Conservation (phyloP, 1,284 basidiomycete species). For the Pseudomicrostroma phylloplanum region DNA sequence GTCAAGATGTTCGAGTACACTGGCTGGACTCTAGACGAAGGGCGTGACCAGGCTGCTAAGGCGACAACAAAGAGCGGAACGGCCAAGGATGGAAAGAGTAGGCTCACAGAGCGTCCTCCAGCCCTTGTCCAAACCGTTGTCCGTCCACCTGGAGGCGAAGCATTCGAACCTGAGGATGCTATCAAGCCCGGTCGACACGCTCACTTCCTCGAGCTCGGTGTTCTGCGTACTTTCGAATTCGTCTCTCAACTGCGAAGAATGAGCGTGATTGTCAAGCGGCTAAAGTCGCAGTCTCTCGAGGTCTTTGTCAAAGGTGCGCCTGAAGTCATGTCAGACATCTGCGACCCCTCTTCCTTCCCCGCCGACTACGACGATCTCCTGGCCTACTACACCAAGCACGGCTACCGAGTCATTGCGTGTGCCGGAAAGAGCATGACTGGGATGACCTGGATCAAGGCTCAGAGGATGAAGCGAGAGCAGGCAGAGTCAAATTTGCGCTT, state of each 20-base stretch:
- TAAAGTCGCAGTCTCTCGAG: slow-evolving; percentile 92
- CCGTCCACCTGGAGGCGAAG: slow-evolving; percentile 80
- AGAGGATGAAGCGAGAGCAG: slow-evolving; percentile 90
- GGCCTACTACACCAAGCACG: slow-evolving; percentile 93
- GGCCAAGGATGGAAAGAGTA: slow-evolving; percentile 41
- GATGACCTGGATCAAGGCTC: slow-evolving; percentile 93
- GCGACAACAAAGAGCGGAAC: slow-evolving; percentile 39
- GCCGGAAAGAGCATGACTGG: slow-evolving; percentile 92
- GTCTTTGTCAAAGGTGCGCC: slow-evolving; percentile 98
- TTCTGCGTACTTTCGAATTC: slow-evolving; percentile 94
- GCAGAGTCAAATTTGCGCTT: slow-evolving; percentile 87
- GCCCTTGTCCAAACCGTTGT: slow-evolving; percentile 95
- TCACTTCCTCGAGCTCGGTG: slow-evolving; percentile 85
- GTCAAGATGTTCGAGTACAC: slow-evolving; percentile 86
- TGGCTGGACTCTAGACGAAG: slow-evolving; percentile 92
- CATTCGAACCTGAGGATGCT: slow-evolving; percentile 86
- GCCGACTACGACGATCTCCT: slow-evolving; percentile 93
- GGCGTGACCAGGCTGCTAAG: slow-evolving; percentile 32
- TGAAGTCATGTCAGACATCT: slow-evolving; percentile 94
- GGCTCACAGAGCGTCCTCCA: slow-evolving; percentile 65
- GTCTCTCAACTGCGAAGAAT: slow-evolving; percentile 86
- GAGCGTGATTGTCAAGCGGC: slow-evolving; percentile 93
- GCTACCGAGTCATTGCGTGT: slow-evolving; percentile 95
- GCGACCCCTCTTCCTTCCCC: slow-evolving; percentile 56
- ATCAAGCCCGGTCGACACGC: slow-evolving; percentile 75